phyloP scores from a whole-genome alignment of 768 basidiomycete species.

The Lactarius quietus region DNA sequence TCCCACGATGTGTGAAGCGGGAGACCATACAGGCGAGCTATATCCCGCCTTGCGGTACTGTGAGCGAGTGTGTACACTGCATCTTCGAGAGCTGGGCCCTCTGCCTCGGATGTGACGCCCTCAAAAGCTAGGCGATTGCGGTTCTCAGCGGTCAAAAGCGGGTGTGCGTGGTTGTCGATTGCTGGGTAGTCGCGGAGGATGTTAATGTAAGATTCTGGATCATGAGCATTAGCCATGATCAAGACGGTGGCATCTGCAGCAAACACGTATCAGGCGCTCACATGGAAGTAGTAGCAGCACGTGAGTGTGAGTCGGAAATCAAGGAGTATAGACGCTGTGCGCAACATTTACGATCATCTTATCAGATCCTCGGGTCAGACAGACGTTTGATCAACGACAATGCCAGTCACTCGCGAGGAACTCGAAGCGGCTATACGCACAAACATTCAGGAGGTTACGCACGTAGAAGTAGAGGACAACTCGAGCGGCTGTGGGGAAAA shows the following conservation, averaged over 20 bases:
- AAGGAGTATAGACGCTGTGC: background rate
- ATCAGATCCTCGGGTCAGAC: constrained; percentile 13
- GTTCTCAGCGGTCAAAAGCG: constrained; percentile 49
- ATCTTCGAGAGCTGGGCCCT: constrained; percentile 50
- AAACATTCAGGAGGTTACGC: constrained; percentile 58
- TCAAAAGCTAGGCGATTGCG: constrained; percentile 54
- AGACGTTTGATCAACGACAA: constrained; percentile 29
- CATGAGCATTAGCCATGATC: constrained; percentile 8
- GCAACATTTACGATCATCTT: constrained; percentile 12
- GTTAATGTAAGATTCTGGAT: background rate
- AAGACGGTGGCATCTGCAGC: background rate
- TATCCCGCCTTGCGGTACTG: constrained; percentile 53
- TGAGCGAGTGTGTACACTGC: constrained; percentile 55
- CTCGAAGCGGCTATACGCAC: constrained; percentile 62
- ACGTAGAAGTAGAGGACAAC: constrained; percentile 72
- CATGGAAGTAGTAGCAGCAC: background rate
- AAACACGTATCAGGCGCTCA: background rate
- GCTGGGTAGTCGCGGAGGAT: constrained; percentile 41
- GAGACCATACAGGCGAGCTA: constrained; percentile 49
- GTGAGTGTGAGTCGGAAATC: background rate
- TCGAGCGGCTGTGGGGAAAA: constrained; percentile 81
- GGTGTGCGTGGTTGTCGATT: constrained; percentile 81
- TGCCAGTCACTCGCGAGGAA: constrained; percentile 57
- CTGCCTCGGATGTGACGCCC: constrained; percentile 62
- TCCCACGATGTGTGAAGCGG: constrained; percentile 49